Evolutionary conservation across 139 green algal genomes (phyloP).

Genomic region (Coccomyxa sp.): DNA sequence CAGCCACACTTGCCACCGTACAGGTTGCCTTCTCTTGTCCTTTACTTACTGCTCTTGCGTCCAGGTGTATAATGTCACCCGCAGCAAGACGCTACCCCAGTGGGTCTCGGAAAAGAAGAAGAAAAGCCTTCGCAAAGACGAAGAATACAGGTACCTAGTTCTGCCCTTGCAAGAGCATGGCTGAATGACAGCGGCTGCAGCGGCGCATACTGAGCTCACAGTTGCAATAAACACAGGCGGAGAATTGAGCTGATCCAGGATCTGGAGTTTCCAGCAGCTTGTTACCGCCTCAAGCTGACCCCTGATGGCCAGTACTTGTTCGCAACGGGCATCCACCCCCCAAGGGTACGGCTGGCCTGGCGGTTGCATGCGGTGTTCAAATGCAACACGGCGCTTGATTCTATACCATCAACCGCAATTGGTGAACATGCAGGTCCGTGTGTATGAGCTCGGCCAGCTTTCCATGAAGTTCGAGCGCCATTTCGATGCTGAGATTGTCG

Average conservation of each 20-base stretch:
- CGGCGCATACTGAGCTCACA: not conserved
- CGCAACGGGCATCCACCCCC: slow-evolving; percentile 78
- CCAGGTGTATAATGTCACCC: slow-evolving; percentile 89
- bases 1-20: not conserved
- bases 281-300: slow-evolving; percentile 80
- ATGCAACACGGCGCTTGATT: not conserved
- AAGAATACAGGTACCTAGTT: slow-evolving; percentile 48
- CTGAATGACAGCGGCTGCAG: slow-evolving; percentile 25
- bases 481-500: slow-evolving; percentile 89
- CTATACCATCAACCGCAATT: not conserved
- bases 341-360: slow-evolving; percentile 27
- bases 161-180: slow-evolving; percentile 69
- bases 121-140: slow-evolving; percentile 74
- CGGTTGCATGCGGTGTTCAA: not conserved
- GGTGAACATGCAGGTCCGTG: slow-evolving; percentile 9
- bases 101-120: slow-evolving; percentile 91
- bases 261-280: slow-evolving; percentile 81
- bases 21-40: not conserved
- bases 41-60: not conserved
- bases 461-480: slow-evolving; percentile 96
- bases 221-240: slow-evolving; percentile 21
- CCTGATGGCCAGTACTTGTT: slow-evolving; percentile 84
- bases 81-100: slow-evolving; percentile 75
- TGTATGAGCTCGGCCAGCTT: slow-evolving; percentile 92
- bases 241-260: slow-evolving; percentile 91